Base-by-base conservation (phyloP, 768 basidiomycete species). In the Amanita jacksonii region DNA sequence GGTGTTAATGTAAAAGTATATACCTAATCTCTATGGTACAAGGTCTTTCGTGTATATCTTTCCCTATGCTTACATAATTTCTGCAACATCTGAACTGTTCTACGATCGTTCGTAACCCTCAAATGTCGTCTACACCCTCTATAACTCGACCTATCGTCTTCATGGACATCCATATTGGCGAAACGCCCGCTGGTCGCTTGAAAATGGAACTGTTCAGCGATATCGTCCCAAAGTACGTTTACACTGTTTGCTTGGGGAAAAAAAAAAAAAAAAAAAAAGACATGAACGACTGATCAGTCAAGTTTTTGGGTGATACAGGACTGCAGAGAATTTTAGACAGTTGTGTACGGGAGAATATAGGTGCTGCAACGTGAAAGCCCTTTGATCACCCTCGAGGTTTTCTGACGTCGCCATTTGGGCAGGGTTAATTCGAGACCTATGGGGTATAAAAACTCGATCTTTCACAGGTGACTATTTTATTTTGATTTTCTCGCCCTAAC, bases 181-280 rank as follows among this genome's bases (percentile, higher is more conserved):
- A 98, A 66, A 97, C 92, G 0, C 88, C 89, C 24, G 90, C 90
- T 2, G 94, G 93, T 12, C 68, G 96, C 24, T 72, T 99, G 53
- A 98, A 97, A 67, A 94, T 99, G 81, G 94, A 99, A 62, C 69
- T 99, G 13, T 97, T 94, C 64, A 87, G 83, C 48, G 96, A 99
- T 57, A 81, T 94, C 45, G 90, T 87, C 1, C 94, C 96, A 41
- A 96, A 91, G 92, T 94, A 38, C 46, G 83, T 52, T 22, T 38
- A 44, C 18, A 27, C 13, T 36, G 15, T 31, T 24, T 28, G 6
- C 12, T 6, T 12, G 6, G 12, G 6, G 27, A 28, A 28, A 28
- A 6, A n/a, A n/a, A n/a, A n/a, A n/a, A n/a, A n/a, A n/a, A n/a
- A n/a, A n/a, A n/a, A n/a, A n/a, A n/a, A n/a, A n/a, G n/a, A n/a